phyloP scores from a whole-genome alignment of 139 green algal species.

The Axilococcus clingmanii region DNA sequence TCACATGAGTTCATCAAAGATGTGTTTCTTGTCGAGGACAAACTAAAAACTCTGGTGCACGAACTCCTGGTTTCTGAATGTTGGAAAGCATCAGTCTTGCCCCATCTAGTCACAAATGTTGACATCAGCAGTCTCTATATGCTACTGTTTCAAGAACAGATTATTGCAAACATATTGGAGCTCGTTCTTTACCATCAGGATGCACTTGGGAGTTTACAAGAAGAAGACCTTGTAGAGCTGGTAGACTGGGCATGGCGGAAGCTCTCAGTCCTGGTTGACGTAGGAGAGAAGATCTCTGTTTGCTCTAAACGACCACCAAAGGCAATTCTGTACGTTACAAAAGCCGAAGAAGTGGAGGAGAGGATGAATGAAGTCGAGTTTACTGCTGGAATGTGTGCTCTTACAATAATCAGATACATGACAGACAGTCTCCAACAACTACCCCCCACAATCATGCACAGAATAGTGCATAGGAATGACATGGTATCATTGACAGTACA shows the following conservation, averaged over 20 bases:
- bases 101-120: constrained; percentile 28
- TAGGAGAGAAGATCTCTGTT: constrained; percentile 8
- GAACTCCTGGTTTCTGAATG: constrained; percentile 69
- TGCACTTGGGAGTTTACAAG: constrained; percentile 38
- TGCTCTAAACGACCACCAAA: constrained; percentile 18
- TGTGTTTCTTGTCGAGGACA: constrained; percentile 58
- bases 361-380: constrained; percentile 54
- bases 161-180: background rate
- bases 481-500: too few relatives aligned
- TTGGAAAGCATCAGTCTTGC: constrained; percentile 65
- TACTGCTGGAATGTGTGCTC: constrained; percentile 38
- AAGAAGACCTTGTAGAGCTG: constrained; percentile 65
- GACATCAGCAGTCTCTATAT: background rate
- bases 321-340: constrained; percentile 34
- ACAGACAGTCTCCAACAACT: constrained; percentile 52
- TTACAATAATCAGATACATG: constrained; percentile 73
- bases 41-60: constrained; percentile 52
- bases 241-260: constrained; percentile 63
- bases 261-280: constrained; percentile 48
- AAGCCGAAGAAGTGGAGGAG: constrained; percentile 51
- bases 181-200: constrained; percentile 47
- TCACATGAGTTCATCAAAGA: constrained; percentile 83
- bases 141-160: background rate
- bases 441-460: too few relatives aligned
- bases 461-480: too few relatives aligned